phyloP scores from a whole-genome alignment of 768 basidiomycete genomes.

The Serendipita sp. region DNA sequence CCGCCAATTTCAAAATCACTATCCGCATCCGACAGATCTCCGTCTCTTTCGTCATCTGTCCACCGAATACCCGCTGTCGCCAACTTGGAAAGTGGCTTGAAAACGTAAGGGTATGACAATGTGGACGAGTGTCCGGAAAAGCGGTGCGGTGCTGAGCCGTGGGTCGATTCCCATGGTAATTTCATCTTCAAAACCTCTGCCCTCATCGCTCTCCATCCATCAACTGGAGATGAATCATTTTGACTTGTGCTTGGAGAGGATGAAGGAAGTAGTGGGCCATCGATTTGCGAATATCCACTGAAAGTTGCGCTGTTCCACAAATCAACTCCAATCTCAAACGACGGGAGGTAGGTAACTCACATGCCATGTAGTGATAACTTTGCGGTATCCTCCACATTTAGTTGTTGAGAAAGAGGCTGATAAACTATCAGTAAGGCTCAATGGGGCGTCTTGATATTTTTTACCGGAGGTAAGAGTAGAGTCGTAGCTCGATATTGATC shows the following conservation, averaged over 20 bases:
- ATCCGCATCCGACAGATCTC: neutral
- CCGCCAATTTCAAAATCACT: neutral
- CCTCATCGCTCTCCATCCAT: neutral
- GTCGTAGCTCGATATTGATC: too few species aligned
- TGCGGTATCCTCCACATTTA: too few species aligned
- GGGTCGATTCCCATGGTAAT: neutral
- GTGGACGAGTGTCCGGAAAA: neutral
- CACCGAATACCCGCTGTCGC: neutral
- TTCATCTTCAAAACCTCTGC: slow-evolving; percentile 2
- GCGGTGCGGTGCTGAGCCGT: neutral
- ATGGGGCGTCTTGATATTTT: too few species aligned
- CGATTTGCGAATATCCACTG: too few species aligned
- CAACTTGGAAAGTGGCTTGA: neutral
- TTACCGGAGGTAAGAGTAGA: too few species aligned
- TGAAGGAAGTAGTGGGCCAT: too few species aligned
- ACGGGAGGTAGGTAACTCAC: too few species aligned
- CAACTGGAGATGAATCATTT: neutral
- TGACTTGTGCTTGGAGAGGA: neutral
- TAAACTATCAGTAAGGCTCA: too few species aligned
- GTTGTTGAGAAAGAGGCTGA: too few species aligned
- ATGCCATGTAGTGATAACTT: too few species aligned
- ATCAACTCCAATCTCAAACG: too few species aligned
- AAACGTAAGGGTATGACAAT: neutral
- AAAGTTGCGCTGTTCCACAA: too few species aligned
- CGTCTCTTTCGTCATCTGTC: neutral